Percentiles rank a stretch among this genome's conserved stretches.
phyloP scores from a whole-genome alignment of 108 stramenopile species.

The Licmophora abbreviata region DNA sequence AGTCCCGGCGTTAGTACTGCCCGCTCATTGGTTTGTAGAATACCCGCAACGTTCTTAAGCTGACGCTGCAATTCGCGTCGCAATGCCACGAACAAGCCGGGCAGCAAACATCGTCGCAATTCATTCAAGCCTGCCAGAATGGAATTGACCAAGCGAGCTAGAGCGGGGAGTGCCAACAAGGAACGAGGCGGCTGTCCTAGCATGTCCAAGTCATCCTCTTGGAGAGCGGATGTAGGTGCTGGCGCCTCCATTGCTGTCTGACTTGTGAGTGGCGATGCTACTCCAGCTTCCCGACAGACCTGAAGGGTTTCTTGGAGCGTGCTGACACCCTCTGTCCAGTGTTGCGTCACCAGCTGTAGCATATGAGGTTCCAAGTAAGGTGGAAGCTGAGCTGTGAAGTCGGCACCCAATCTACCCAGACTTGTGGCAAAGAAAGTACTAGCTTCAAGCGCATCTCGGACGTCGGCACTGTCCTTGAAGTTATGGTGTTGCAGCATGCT shows the following conservation, averaged over 20 bases:
- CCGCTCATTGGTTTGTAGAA: conserved; percentile 62
- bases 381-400: conserved; percentile 66
- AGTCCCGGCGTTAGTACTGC: conserved; percentile 68
- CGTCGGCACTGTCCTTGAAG: conserved; percentile 58
- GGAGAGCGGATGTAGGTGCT: conserved; percentile 14
- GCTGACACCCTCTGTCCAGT: conserved; percentile 62
- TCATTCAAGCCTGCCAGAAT: conserved; percentile 75
- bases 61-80: conserved; percentile 22
- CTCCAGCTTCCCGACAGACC: conserved; percentile 68
- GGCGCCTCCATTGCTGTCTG: neutral
- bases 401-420: conserved; percentile 81
- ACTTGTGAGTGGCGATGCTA: conserved; percentile 59
- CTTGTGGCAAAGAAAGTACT: conserved; percentile 70
- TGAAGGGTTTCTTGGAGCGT: conserved; percentile 60
- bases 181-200: conserved; percentile 55
- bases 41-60: conserved; percentile 29
- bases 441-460: conserved; percentile 79
- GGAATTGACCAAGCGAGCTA: conserved; percentile 74
- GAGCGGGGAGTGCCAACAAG: conserved; percentile 69
- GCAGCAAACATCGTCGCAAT: conserved; percentile 73
- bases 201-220: neutral
- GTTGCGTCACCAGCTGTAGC: conserved; percentile 31
- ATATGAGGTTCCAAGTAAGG: conserved; percentile 63
- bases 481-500: conserved; percentile 26
- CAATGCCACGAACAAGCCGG: conserved; percentile 53